These are phyloP conservation scores for Mycena vulgaris DNA, from an alignment of 768 basidiomycete genomes.

Conservation along the genomic window DNA sequence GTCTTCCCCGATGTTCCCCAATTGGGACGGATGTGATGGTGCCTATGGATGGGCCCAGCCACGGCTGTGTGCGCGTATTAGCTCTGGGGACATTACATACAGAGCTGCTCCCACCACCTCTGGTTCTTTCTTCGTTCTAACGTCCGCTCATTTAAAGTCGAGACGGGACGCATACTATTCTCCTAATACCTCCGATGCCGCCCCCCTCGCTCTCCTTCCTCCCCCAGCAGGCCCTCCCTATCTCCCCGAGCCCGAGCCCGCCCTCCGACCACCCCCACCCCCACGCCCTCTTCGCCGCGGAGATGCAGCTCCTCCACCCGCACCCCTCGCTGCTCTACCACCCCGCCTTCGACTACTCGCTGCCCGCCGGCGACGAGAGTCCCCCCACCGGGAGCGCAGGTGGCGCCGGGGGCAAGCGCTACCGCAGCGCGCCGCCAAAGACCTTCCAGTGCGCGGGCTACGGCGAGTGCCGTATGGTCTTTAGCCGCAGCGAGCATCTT, in stretches of 20 bases:
- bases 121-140: too few species aligned
- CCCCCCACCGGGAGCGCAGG: neutral
- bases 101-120: too few species aligned
- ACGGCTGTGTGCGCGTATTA: too few species aligned
- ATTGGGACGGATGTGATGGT: too few species aligned
- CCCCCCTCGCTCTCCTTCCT: too few species aligned
- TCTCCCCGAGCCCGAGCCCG: neutral
- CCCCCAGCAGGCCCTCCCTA: neutral
- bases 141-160: too few species aligned
- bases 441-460: constrained; percentile 97
- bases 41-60: too few species aligned
- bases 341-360: neutral
- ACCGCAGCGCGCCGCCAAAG: constrained; percentile 89
- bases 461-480: constrained; percentile 97
- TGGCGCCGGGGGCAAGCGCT: constrained; percentile 68
- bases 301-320: constrained; percentile 1
- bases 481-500: constrained; percentile 95
- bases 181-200: too few species aligned
- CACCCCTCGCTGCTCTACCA: constrained; percentile 11
- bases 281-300: neutral
- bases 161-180: too few species aligned
- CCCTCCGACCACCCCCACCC: neutral
- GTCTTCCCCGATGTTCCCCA: too few species aligned
- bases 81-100: too few species aligned
- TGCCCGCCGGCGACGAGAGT: neutral